phyloP scores from a whole-genome alignment of 2,329 filamentous ascomycete species.

The Exophiala alcalophila region DNA sequence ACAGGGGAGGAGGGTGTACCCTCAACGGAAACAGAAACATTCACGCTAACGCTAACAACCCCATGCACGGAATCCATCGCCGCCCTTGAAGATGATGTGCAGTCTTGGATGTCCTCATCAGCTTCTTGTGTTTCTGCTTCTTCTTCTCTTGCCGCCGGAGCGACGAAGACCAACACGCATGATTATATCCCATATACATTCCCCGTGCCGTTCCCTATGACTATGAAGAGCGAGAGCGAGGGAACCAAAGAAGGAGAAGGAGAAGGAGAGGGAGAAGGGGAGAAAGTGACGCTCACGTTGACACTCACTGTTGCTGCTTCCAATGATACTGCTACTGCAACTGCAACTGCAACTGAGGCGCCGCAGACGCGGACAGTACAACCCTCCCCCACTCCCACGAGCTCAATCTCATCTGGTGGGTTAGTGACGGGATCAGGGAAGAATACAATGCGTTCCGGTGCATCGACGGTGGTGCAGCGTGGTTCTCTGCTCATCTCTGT shows the following conservation, averaged over 20 bases:
- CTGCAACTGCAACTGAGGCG: too few relatives aligned
- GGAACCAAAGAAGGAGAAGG: too few relatives aligned
- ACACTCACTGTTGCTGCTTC: conserved; percentile 11
- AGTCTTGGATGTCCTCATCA: conserved; percentile 7
- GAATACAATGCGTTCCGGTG: too few relatives aligned
- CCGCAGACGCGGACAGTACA: too few relatives aligned
- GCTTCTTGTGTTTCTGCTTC: neutral
- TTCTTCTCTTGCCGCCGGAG: neutral
- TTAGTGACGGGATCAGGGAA: too few relatives aligned
- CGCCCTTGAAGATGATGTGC: conserved; percentile 5
- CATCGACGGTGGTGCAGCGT: too few relatives aligned
- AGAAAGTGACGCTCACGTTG: conserved; percentile 5
- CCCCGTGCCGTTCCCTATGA: conserved; percentile 18
- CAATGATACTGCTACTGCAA: too few relatives aligned
- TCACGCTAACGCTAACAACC: conserved; percentile 21
- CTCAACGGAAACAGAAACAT: neutral
- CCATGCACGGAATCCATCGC: conserved; percentile 19
- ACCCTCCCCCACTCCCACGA: too few relatives aligned
- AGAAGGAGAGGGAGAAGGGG: too few relatives aligned
- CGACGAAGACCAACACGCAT: neutral
- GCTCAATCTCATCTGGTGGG: too few relatives aligned
- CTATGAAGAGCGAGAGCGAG: too few relatives aligned
- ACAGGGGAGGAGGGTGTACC: neutral
- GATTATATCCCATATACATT: conserved; percentile 10
- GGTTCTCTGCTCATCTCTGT: too few relatives aligned